Evolutionary conservation across 1,284 basidiomycete species (phyloP).

Genomic region (Cronartium ribicola): DNA sequence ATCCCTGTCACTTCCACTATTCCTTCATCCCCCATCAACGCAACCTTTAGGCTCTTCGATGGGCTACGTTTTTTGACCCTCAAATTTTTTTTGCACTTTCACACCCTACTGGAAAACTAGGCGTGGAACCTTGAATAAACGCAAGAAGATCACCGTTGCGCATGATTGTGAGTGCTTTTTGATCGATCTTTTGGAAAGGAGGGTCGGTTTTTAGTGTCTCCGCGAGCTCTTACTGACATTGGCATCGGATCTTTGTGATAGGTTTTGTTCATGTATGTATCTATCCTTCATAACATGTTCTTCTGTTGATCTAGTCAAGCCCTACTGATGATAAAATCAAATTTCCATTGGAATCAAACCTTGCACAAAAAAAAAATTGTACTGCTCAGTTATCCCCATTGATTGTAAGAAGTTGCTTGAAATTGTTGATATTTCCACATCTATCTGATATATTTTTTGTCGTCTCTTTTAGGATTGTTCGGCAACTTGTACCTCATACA

Average conservation of each 20-base stretch:
- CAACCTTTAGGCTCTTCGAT: neutral
- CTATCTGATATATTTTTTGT: neutral
- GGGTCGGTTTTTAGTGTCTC: neutral
- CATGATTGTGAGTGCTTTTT: neutral
- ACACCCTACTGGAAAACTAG: neutral
- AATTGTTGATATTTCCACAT: neutral
- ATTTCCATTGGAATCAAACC: neutral
- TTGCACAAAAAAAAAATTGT: neutral
- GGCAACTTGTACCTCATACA: neutral
- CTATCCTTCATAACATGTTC: neutral
- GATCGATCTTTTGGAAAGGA: neutral
- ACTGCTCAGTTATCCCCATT: neutral
- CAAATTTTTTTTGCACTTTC: neutral
- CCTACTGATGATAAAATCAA: neutral
- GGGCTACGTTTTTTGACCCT: neutral
- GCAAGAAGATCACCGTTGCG: neutral
- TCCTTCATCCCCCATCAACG: neutral
- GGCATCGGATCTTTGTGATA: neutral
- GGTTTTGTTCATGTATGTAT: neutral
- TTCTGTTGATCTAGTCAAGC: neutral
- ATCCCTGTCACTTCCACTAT: neutral
- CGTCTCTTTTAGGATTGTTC: neutral
- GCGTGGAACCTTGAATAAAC: neutral
- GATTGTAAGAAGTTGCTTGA: neutral
- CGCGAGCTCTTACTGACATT: neutral